These are phyloP conservation scores for Pseudonitzschia delicatissima DNA, from an alignment of 108 stramenopile species.

Conservation along the genomic window DNA sequence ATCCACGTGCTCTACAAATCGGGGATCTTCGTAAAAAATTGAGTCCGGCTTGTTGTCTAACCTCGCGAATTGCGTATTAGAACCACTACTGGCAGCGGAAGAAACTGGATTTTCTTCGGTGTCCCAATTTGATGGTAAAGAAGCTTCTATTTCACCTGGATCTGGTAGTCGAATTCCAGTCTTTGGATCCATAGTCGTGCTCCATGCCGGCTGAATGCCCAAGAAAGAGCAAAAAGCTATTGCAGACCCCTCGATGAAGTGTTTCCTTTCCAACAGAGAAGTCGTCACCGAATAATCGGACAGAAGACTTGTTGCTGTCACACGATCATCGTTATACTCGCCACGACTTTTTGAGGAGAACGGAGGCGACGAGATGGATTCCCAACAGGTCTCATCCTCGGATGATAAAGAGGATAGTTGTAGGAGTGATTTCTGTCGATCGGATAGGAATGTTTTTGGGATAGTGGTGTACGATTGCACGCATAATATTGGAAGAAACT, in stretches of 20 bases:
- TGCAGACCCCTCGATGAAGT: not conserved
- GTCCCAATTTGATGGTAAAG: conserved; percentile 66
- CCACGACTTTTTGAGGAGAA: not conserved
- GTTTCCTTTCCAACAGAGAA: not conserved
- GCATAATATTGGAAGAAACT: not conserved
- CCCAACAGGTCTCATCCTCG: not conserved
- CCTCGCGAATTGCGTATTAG: conserved; percentile 42
- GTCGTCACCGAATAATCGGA: not conserved
- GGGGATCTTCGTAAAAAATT: conserved; percentile 68
- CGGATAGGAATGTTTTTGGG: not conserved
- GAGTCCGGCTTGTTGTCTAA: conserved; percentile 66
- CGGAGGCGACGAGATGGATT: not conserved
- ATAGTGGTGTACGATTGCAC: not conserved
- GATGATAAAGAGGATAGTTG: not conserved
- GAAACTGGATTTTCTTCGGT: conserved; percentile 67
- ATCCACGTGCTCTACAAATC: conserved; percentile 87
- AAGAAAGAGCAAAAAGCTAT: not conserved
- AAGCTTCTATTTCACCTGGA: conserved; percentile 66
- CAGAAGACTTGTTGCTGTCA: not conserved
- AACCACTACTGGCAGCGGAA: not conserved
- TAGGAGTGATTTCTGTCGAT: not conserved
- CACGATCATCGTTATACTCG: not conserved
- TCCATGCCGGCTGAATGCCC: conserved; percentile 10
- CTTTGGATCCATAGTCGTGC: conserved; percentile 60
- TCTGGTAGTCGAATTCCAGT: conserved; percentile 73